Percentiles rank a stretch among this genome's conserved stretches.
Evolutionary conservation across 495 filamentous ascomycete species (phyloP).

Genomic region (Geoglossum glabrum): DNA sequence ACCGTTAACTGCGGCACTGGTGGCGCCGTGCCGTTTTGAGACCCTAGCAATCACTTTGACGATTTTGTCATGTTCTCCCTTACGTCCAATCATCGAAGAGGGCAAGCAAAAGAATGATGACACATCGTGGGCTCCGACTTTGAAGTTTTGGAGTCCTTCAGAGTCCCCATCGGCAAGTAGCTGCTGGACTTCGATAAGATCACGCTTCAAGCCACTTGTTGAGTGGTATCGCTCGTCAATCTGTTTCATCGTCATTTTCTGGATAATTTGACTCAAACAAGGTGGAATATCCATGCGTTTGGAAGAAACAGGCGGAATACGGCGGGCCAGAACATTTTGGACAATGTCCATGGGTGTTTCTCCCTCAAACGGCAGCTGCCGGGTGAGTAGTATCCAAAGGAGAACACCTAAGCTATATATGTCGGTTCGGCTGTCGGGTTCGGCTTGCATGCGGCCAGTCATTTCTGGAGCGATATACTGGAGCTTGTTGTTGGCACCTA

Average conservation of each 20-base stretch:
- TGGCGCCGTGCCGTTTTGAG: constrained; percentile 31
- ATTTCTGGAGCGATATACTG: constrained; percentile 81
- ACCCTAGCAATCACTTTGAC: constrained; percentile 54
- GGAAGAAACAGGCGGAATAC: constrained; percentile 50
- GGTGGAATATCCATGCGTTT: constrained; percentile 66
- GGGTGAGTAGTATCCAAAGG: constrained; percentile 70
- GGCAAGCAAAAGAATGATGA: constrained; percentile 77
- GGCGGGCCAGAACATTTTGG: constrained; percentile 59
- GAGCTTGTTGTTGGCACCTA: constrained; percentile 66
- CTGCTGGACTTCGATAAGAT: constrained; percentile 46
- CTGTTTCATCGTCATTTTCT: constrained; percentile 75
- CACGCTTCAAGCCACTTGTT: constrained; percentile 57
- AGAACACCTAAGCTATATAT: constrained; percentile 75
- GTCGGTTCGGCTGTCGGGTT: constrained; percentile 75
- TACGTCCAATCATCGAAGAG: constrained; percentile 55
- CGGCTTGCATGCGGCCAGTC: constrained; percentile 73
- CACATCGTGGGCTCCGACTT: constrained; percentile 54
- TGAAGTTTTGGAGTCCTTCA: constrained; percentile 43
- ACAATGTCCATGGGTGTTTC: constrained; percentile 67
- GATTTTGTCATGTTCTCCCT: constrained; percentile 46
- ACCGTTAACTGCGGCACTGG: constrained; percentile 14
- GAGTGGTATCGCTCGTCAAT: constrained; percentile 73
- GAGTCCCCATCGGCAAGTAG: constrained; percentile 57
- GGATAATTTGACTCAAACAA: constrained; percentile 56
- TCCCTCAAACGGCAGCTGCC: constrained; percentile 57